phyloP scores from a whole-genome alignment of 352 stramenopile species.

The Blastocystis sp. region DNA sequence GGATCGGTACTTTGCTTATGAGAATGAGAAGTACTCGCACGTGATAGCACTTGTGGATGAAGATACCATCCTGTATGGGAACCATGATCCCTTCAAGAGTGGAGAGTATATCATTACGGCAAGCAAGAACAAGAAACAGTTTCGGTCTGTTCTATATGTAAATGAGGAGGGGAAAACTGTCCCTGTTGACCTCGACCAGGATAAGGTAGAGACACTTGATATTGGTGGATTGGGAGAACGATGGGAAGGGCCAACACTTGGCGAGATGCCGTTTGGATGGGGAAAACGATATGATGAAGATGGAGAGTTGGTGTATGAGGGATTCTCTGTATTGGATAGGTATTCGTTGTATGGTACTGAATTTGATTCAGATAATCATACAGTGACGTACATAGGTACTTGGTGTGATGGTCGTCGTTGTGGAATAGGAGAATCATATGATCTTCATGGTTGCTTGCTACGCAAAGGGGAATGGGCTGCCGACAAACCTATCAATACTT shows the following conservation, averaged over 20 bases:
- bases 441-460: too few relatives aligned
- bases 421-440: too few relatives aligned
- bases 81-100: not conserved
- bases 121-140: not conserved
- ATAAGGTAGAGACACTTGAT: conserved; percentile 3
- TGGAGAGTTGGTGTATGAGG: not conserved
- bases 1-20: too few relatives aligned
- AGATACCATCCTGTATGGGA: not conserved
- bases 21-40: too few relatives aligned
- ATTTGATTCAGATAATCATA: too few relatives aligned
- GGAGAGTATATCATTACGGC: not conserved
- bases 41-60: too few relatives aligned
- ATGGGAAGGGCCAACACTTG: conserved; percentile 39
- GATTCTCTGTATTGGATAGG: too few relatives aligned
- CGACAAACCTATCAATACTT: too few relatives aligned
- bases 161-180: not conserved
- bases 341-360: too few relatives aligned
- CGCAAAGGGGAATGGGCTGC: too few relatives aligned
- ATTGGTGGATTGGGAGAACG: not conserved
- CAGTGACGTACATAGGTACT: too few relatives aligned
- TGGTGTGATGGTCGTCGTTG: too few relatives aligned
- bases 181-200: not conserved
- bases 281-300: not conserved
- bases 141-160: not conserved
- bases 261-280: conserved; percentile 17